A percentile compares a stretch with the other conserved stretches of the same genome.
These are phyloP conservation scores for Glebionis coronaria DNA, from an alignment of 129 eudicot species.

Conservation along the genomic window DNA sequence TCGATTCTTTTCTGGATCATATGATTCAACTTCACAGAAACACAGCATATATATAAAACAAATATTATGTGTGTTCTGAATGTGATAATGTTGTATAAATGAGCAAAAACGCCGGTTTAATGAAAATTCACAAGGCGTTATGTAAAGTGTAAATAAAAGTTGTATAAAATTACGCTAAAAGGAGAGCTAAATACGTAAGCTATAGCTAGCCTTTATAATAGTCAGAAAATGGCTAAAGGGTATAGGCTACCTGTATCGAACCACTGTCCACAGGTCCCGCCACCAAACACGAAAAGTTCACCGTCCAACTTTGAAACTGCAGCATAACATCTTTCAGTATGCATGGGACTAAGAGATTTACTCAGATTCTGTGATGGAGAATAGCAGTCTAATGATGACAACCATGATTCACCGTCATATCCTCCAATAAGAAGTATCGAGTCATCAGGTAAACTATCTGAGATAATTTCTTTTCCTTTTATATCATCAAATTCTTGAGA, in stretches of 20 bases:
- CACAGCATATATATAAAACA: neutral
- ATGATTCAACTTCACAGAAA: slow-evolving; percentile 60
- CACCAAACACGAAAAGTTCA: slow-evolving; percentile 72
- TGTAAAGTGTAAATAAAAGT: neutral
- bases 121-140: neutral
- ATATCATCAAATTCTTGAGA: slow-evolving; percentile 10
- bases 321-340: slow-evolving; percentile 48
- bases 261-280: slow-evolving; percentile 62
- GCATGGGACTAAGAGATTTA: slow-evolving; percentile 56
- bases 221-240: neutral
- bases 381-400: slow-evolving; percentile 56
- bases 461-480: slow-evolving; percentile 16
- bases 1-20: slow-evolving; percentile 40
- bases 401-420: slow-evolving; percentile 64
- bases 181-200: neutral
- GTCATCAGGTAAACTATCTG: slow-evolving; percentile 32
- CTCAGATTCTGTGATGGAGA: slow-evolving; percentile 45
- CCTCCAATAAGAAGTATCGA: slow-evolving; percentile 67
- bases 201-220: neutral
- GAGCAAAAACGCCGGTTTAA: neutral
- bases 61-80: slow-evolving; percentile 7
- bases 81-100: neutral
- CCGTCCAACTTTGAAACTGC: slow-evolving; percentile 55
- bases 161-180: neutral
- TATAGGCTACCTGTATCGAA: slow-evolving; percentile 61